Conservation (phyloP, 2,329 filamentous ascomycete species). For the Colletotrichum phormii region DNA sequence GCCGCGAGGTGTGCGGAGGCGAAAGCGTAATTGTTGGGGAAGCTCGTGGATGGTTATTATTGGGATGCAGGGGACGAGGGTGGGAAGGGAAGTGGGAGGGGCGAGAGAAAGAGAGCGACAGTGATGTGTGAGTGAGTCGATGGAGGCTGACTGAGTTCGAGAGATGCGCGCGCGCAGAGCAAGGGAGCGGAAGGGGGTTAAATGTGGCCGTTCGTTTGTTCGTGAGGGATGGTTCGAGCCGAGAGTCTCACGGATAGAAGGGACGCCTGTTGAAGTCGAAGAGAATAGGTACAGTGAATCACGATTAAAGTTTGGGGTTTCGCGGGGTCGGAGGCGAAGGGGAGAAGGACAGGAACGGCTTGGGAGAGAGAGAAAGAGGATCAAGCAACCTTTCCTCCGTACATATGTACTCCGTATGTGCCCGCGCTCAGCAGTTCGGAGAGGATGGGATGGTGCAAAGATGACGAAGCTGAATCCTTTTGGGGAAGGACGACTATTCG, state of each 20-base stretch:
- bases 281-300: slow-evolving; percentile 7
- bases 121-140: slow-evolving; percentile 3
- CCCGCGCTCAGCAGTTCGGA: slow-evolving; percentile 1
- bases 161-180: slow-evolving; percentile 1
- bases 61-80: slow-evolving; percentile 19
- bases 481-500: background rate
- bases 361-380: background rate
- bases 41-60: slow-evolving; percentile 15
- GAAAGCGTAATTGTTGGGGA: slow-evolving; percentile 24
- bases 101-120: background rate
- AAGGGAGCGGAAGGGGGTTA: slow-evolving; percentile 8
- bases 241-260: background rate
- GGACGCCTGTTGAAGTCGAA: background rate
- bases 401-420: background rate
- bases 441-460: slow-evolving; percentile 17
- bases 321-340: background rate
- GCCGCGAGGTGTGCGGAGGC: slow-evolving; percentile 6
- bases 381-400: slow-evolving; percentile 8
- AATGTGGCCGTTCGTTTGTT: background rate
- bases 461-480: slow-evolving; percentile 31
- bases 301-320: background rate
- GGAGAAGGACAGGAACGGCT: background rate
- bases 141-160: slow-evolving; percentile 4
- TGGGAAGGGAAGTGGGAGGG: slow-evolving; percentile 8
- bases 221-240: background rate